Percentiles rank a stretch among this genome's conserved stretches.
Evolutionary conservation across 225 moss, liverwort and hornwort genomes (phyloP).

Genomic region (Marchantia paleacea): DNA sequence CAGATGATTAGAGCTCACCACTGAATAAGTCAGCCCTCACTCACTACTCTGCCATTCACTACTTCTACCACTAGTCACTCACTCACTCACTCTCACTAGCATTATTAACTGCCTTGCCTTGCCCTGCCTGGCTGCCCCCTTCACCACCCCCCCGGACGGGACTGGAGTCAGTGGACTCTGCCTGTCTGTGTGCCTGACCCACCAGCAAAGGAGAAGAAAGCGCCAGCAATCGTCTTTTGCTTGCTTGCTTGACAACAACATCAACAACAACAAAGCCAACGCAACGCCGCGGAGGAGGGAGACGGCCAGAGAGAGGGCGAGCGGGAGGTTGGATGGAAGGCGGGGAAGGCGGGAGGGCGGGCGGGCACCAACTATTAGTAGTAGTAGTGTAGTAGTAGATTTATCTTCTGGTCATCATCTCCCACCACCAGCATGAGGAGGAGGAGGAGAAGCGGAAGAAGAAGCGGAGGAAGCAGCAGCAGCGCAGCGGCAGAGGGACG

Average conservation of each 20-base stretch:
- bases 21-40: too few relatives aligned
- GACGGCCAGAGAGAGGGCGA: background rate
- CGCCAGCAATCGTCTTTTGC: constrained; percentile 1
- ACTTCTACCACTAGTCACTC: background rate
- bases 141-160: background rate
- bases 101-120: background rate
- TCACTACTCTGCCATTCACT: too few relatives aligned
- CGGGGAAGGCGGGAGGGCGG: background rate
- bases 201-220: constrained; percentile 9
- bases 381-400: background rate
- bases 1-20: too few relatives aligned
- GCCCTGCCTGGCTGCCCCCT: background rate
- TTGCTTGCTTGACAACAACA: background rate
- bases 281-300: background rate
- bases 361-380: background rate
- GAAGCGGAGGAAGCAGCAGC: too few relatives aligned
- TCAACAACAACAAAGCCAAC: background rate
- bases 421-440: background rate
- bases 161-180: background rate
- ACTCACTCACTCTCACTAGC: constrained; percentile 3
- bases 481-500: too few relatives aligned
- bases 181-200: constrained; percentile 10
- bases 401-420: background rate
- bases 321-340: background rate
- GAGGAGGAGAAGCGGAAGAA: background rate